These are phyloP conservation scores for Trichoderma orchidacearum DNA, from an alignment of 495 filamentous ascomycete genomes.

Conservation along the genomic window DNA sequence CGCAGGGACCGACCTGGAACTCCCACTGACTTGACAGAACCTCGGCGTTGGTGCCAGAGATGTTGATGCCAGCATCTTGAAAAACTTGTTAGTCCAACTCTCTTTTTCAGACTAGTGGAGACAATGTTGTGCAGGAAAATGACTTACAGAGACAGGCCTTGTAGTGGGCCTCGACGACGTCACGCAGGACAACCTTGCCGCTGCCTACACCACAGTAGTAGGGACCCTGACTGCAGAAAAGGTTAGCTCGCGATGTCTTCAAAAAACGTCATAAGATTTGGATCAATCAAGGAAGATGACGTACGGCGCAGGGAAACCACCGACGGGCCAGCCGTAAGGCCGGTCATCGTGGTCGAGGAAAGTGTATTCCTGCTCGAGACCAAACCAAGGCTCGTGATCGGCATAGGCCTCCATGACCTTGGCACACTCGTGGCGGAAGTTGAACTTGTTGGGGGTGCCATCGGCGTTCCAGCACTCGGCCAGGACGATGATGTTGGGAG, in stretches of 20 bases:
- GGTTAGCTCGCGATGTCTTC: slow-evolving; percentile 6
- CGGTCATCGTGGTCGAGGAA: slow-evolving; percentile 75
- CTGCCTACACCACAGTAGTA: slow-evolving; percentile 99
- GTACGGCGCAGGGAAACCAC: slow-evolving; percentile 79
- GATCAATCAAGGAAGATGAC: not conserved
- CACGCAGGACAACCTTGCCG: slow-evolving; percentile 94
- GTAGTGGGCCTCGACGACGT: slow-evolving; percentile 98
- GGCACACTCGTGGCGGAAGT: slow-evolving; percentile 81
- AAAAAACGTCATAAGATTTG: not conserved
- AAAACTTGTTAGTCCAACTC: not conserved
- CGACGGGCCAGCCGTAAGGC: slow-evolving; percentile 79
- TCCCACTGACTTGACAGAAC: slow-evolving; percentile 98
- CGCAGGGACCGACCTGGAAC: slow-evolving; percentile 94
- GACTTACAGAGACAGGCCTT: slow-evolving; percentile 54
- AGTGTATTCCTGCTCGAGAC: slow-evolving; percentile 89
- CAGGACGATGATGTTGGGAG: slow-evolving; percentile 75
- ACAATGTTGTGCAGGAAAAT: not conserved
- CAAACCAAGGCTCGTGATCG: slow-evolving; percentile 85
- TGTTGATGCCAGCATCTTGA: slow-evolving; percentile 63
- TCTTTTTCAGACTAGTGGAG: not conserved
- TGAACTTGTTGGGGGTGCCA: slow-evolving; percentile 97
- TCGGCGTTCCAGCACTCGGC: slow-evolving; percentile 93
- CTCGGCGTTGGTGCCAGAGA: slow-evolving; percentile 98
- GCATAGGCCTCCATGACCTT: slow-evolving; percentile 52
- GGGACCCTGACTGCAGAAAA: slow-evolving; percentile 51